Conservation (phyloP, 352 stramenopile species). For the Thraustochytrium striatum region DNA sequence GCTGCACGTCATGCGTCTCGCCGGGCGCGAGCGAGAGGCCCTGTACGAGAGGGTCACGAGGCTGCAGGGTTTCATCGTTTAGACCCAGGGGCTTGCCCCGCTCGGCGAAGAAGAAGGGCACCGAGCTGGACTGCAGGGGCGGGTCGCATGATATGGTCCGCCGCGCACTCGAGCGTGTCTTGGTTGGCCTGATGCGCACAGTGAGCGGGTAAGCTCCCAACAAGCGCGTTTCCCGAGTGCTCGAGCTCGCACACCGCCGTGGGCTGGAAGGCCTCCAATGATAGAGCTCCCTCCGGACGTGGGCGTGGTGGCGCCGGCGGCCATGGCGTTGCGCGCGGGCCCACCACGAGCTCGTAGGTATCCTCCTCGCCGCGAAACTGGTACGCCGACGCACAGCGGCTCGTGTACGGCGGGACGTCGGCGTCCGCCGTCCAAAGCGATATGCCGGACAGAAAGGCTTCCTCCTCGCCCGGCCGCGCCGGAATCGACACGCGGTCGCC, state of each 20-base stretch:
- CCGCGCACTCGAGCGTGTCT: constrained; percentile 10
- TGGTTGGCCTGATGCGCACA: too few relatives aligned
- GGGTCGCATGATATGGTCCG: not conserved
- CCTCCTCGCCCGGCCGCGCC: not conserved
- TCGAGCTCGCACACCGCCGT: not conserved
- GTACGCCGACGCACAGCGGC: not conserved
- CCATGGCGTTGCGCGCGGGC: not conserved
- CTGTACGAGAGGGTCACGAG: not conserved
- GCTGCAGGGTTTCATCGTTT: not conserved
- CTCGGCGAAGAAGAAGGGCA: constrained; percentile 23
- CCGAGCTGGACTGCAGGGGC: constrained; percentile 26
- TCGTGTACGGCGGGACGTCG: not conserved
- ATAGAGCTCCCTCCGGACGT: not conserved
- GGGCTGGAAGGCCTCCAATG: not conserved
- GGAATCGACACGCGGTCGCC: not conserved
- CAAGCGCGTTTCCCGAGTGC: constrained; percentile 1
- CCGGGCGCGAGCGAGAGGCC: not conserved
- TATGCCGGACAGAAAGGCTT: constrained; percentile 11
- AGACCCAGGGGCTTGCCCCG: not conserved
- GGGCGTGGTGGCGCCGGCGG: not conserved
- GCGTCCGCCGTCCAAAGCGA: constrained; percentile 11
- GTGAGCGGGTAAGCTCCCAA: too few relatives aligned
- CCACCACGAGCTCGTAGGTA: not conserved
- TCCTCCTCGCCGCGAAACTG: not conserved
- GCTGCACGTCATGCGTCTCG: not conserved